Base-by-base conservation (phyloP, 2,329 filamentous ascomycete genomes). In the Xylariomycetidae sp. region DNA sequence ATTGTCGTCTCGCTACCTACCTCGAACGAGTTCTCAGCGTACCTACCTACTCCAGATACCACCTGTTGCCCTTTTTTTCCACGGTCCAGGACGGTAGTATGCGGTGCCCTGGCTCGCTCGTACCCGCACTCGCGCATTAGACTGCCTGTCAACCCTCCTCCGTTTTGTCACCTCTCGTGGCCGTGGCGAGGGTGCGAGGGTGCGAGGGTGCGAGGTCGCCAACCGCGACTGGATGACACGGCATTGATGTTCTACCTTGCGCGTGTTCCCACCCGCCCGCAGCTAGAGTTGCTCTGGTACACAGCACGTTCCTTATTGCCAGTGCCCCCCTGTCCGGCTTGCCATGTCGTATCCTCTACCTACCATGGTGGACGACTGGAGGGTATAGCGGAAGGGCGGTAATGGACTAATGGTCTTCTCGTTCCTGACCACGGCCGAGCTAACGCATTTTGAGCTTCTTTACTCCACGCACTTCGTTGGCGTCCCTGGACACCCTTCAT, bases 401-500 rank as follows among this genome's bases (percentile, higher is more conserved):
- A 41, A 38, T 43, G 15, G 35, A 43, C 40, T 44, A 48, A n/a
- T 51, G 44, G 39, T 40, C 41, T 43, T 43, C 40, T 38, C 44
- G 48, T 52, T 49, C 47, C 47, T 53, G 50, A 42, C 41, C 40
- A 44, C 37, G 43, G 42, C 43, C 38, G 39, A 40, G 39, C 31
- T 38, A 36, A 38, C 40, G 35, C 40, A 41, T 41, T 40, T 35
- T 40, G 42, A 42, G 39, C 37, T 38, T 34, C 38, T 43, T 47
- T n/a, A n/a, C 50, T 49, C 52, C 50, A 55, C 53, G 52, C 42
- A 43, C 42, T 43, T 31, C 25, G 17, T 20, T 27, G 17, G 10
- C 17, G 40, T 46, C 34, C 40, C 35, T 35, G 40, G 45, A 49
- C 39, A n/a, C 48, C 43, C 37, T 53, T 53, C 43, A 47, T 54